Evolutionary conservation across 352 stramenopile genomes (phyloP), one percentile per base, ranked within the genome.

Genomic region (Saprolegnia diclina): DNA sequence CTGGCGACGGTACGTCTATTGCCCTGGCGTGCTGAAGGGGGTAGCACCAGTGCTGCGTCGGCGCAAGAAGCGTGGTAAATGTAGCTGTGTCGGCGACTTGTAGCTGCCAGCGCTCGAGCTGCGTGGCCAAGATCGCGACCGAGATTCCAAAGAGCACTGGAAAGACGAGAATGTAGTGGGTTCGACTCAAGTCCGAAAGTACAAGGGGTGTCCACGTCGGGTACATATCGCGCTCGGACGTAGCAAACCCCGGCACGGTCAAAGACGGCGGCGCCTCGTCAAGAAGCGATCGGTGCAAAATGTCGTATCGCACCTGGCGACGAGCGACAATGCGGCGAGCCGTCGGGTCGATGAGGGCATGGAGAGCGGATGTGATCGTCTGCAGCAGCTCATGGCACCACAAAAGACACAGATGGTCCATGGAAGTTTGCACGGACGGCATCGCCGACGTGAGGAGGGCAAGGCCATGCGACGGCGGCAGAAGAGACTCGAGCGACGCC

Each of bases 351-450:
- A 93, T 76, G 0, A 82, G 71, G n/a, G 77, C 79, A 45, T 86
- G 73, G 62, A 94, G 72, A 56, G 83, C 91, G 37, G 77, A 62
- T 0, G 84, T 82, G 4, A 96, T 75, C 37, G 71, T 71, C 26
- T 87, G 76, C 14, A 96, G 73, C 35, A 96, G 73, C 35, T 94
- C 81, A 72, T 92, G 81, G 65, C 88, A 96, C 88, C 88, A 96
- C 22, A 93, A 69, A 64, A 96, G 69, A 63, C 87, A 91, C 21
- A 90, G 74, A 48, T 96, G 88, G 57, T 94, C 88, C 53, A 94
- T 80, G 0, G 86, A 77, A 29, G 82, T 73, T 32, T 78, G 44
- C 13, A 96, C 83, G n/a, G 52, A 38, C 0, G 87, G 81, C 64
- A 96, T 82, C 4, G 81, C 78, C 0, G 81, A 83, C 7, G 83